Base-by-base conservation (phyloP, 129 eudicot genomes). In the Flaveria bidentis region DNA sequence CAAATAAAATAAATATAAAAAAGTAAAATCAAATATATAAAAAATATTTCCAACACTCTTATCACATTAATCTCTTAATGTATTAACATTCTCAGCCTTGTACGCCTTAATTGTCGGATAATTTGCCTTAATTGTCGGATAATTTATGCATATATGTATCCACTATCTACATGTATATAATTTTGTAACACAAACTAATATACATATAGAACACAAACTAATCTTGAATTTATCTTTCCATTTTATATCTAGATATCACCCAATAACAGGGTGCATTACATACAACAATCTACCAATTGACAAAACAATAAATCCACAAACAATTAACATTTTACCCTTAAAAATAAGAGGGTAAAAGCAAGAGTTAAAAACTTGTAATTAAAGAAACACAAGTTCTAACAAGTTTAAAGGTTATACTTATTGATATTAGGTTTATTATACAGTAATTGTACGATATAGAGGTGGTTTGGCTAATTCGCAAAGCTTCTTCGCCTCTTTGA, bases 401-500 rank as follows among this genome's bases (percentile, higher is more conserved):
- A 36, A 36, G 41, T 36, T 36, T 25, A 26, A 11, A 26, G 36
- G 6, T 16, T 50, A n/a, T n/a, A n/a, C n/a, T n/a, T n/a, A 22
- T 71, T 36, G 11, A 8, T 52, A 25, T 52, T 16, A 36, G 11
- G 2, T 55, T 22, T 52, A 44, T 79, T 83, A 91, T 55, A 88
- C 93, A 23, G 47, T 85, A 45, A 88, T 83, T 18, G 90, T 85
- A 3, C 70, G 90, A 76, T 76, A 81, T 53, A 80, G 47, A n/a
- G 89, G 36, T 13, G 79, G 80, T 67, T 73, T 73, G 51, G 50
- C 50, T 73, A 80, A 52, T 30, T 73, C 83, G 0, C 64, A 70
- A 39, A 78, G 92, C 57, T 89, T 92, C 81, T 68, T 80, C 65
- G 85, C 97, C 76, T 87, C 41, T 5, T 36, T 89, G 67, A 92